These are phyloP conservation scores for Monosporascus sp. DNA, from an alignment of 2,329 filamentous ascomycete genomes.

Conservation along the genomic window DNA sequence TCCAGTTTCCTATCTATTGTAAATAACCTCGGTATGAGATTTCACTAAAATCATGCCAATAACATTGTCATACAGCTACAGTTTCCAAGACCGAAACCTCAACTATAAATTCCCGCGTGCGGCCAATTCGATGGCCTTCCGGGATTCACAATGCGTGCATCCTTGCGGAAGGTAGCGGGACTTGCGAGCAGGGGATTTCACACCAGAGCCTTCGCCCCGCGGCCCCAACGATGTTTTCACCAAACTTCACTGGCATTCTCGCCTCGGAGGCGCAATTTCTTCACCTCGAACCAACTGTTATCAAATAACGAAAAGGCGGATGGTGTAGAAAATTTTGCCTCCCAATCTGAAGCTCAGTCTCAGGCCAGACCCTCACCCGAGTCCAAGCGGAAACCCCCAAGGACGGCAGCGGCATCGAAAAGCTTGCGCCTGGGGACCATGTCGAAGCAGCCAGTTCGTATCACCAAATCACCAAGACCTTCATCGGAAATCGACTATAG, in stretches of 20 bases:
- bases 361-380: conserved; percentile 16
- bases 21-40: too few species aligned
- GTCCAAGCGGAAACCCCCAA: conserved; percentile 41
- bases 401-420: conserved; percentile 46
- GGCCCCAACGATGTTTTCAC: conserved; percentile 38
- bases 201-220: conserved; percentile 23
- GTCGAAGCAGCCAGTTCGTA: conserved; percentile 57
- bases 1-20: too few species aligned
- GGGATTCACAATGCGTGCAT: conserved; percentile 20
- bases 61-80: too few species aligned
- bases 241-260: conserved; percentile 35
- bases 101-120: not conserved
- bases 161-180: conserved; percentile 19
- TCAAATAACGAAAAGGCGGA: conserved; percentile 30
- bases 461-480: conserved; percentile 22
- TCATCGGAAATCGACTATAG: conserved; percentile 34
- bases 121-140: conserved; percentile 17
- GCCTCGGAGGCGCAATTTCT: conserved; percentile 58
- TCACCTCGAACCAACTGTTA: conserved; percentile 58
- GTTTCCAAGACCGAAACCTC: not conserved
- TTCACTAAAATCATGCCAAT: too few species aligned
- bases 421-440: conserved; percentile 79
- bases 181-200: conserved; percentile 21
- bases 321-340: conserved; percentile 5
- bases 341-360: conserved; percentile 8